These are phyloP conservation scores for Tephrocybe sp. DNA, from an alignment of 768 basidiomycete species.

Conservation along the genomic window DNA sequence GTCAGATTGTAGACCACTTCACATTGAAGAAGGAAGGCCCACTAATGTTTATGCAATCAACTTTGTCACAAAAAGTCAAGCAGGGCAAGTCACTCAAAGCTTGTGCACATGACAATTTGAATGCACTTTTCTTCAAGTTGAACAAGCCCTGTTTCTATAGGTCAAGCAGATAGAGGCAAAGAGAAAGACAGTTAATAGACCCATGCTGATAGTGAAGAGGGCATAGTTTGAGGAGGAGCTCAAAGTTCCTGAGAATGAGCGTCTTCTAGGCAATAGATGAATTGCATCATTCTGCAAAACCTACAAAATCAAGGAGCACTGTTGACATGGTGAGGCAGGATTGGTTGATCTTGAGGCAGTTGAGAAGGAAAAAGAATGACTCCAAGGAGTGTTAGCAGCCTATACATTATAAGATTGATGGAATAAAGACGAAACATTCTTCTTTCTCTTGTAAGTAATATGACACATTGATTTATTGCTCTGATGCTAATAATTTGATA, in stretches of 20 bases:
- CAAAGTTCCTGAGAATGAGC: no score
- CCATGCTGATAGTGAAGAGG: no score
- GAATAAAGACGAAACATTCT: constrained; percentile 16
- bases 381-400: not conserved
- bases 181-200: no score
- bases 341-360: constrained; percentile 15
- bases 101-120: constrained; percentile 15
- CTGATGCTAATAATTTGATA: constrained; percentile 1
- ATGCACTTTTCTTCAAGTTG: constrained; percentile 29
- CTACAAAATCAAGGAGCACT: constrained; percentile 13
- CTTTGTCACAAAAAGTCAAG: not conserved
- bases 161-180: no score
- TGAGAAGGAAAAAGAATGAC: constrained; percentile 15
- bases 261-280: no score
- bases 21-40: not conserved
- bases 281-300: not conserved
- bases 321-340: constrained; percentile 22
- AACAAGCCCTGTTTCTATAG: no score
- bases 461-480: not conserved
- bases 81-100: not conserved
- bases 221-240: no score
- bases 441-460: constrained; percentile 15
- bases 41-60: not conserved
- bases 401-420: constrained; percentile 21
- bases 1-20: not conserved